phyloP scores from a whole-genome alignment of 495 filamentous ascomycete species.

The Chlorociboria aeruginascens region DNA sequence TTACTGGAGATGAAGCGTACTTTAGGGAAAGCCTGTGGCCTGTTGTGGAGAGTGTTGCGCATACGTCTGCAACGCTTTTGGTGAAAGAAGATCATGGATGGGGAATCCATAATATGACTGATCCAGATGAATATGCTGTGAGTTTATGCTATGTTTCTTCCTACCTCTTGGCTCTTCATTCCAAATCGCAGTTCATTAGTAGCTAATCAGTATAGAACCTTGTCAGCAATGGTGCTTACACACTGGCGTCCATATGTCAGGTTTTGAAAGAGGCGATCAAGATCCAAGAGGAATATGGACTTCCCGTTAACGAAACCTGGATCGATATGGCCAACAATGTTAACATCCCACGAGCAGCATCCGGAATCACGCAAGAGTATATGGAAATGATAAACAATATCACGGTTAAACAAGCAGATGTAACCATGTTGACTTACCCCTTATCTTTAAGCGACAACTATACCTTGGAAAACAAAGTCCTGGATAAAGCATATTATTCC shows the following conservation, averaged over 20 bases:
- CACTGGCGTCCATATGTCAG: conserved; percentile 35
- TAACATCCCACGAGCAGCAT: conserved; percentile 15
- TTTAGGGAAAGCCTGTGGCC: conserved; percentile 31
- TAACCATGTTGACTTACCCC: conserved; percentile 40
- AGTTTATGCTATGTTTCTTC: not conserved
- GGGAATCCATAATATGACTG: conserved; percentile 51
- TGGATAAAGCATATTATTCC: conserved; percentile 41
- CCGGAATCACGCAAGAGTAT: conserved; percentile 57
- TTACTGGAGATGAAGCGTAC: conserved; percentile 29
- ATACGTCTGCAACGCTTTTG: conserved; percentile 29
- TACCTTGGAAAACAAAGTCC: conserved; percentile 31
- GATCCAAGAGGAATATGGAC: not conserved
- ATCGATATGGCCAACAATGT: conserved; percentile 21
- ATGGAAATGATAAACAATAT: conserved; percentile 38
- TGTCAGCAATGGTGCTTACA: conserved; percentile 56
- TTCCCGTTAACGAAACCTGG: conserved; percentile 24
- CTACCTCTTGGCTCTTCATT: not conserved
- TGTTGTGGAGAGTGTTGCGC: conserved; percentile 31
- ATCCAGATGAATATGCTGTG: conserved; percentile 33
- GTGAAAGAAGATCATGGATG: conserved; percentile 28
- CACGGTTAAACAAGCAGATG: conserved; percentile 45
- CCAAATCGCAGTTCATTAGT: not conserved
- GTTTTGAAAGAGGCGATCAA: not conserved
- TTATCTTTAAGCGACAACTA: conserved; percentile 31
- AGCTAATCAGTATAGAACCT: conserved; percentile 46